Conservation (phyloP, 805 yeast species). For the Phaffomyces antillensis region DNA sequence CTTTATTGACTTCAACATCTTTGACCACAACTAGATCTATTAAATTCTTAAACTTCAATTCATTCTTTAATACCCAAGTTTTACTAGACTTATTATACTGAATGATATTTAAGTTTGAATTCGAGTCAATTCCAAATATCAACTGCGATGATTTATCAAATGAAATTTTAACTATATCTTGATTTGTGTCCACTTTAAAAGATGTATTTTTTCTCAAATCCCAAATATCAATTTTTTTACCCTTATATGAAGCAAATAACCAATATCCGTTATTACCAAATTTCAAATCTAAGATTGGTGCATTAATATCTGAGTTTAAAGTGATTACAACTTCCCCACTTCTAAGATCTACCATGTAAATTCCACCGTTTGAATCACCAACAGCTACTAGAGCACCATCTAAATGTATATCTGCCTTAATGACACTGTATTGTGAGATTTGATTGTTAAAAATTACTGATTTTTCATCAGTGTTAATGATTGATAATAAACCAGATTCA, state of each 20-base stretch:
- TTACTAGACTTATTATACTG: constrained; percentile 19
- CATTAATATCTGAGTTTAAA: constrained; percentile 7
- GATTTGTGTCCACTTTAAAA: constrained; percentile 2
- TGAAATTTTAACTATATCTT: constrained; percentile 6
- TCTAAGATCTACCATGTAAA: constrained; percentile 28
- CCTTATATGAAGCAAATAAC: constrained; percentile 32
- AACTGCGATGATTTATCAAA: constrained; percentile 21
- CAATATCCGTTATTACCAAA: constrained; percentile 66
- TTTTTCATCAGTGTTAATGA: constrained; percentile 7
- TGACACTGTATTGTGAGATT: constrained; percentile 1
- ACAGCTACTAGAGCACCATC: constrained; percentile 41
- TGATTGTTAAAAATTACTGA: constrained; percentile 5
- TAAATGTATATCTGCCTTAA: constrained; percentile 28
- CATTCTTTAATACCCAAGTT: constrained; percentile 12
- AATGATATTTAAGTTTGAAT: constrained; percentile 8
- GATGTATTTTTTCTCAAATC: constrained; percentile 39
- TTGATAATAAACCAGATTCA: constrained; percentile 20
- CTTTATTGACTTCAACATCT: constrained; percentile 8
- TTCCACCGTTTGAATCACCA: constrained; percentile 24
- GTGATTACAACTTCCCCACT: constrained; percentile 26
- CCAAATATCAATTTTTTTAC: constrained; percentile 31
- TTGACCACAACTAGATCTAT: constrained; percentile 10
- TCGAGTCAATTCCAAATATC: constrained; percentile 6
- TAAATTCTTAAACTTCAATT: constrained; percentile 8
- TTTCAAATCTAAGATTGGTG: constrained; percentile 27